phyloP scores from a whole-genome alignment of 2,329 filamentous ascomycete genomes.

The Nothopassalora personata region DNA sequence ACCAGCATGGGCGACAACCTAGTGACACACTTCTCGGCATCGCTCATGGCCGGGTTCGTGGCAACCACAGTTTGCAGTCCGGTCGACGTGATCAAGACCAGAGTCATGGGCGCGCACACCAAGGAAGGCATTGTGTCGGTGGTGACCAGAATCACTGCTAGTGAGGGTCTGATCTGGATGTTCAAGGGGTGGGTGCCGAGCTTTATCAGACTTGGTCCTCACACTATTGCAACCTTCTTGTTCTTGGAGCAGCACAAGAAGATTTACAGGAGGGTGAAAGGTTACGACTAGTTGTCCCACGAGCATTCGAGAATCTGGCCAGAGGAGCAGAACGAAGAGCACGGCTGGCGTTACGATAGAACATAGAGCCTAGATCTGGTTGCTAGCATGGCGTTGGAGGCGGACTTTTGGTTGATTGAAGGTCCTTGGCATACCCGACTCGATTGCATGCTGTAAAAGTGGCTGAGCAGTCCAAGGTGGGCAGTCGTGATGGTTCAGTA shows the following conservation, averaged over 20 bases:
- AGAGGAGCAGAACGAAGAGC: neutral
- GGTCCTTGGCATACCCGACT: neutral
- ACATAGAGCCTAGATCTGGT: neutral
- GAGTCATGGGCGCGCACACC: conserved; percentile 67
- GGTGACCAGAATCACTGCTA: conserved; percentile 60
- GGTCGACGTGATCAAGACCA: conserved; percentile 84
- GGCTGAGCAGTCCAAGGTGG: neutral
- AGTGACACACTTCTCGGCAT: conserved; percentile 73
- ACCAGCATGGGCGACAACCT: conserved; percentile 63
- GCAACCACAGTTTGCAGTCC: conserved; percentile 81
- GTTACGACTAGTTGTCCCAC: conserved; percentile 6
- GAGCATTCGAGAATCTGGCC: neutral
- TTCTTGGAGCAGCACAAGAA: conserved; percentile 85
- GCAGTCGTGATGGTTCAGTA: neutral
- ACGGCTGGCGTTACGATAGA: neutral
- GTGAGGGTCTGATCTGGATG: conserved; percentile 74
- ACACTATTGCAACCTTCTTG: conserved; percentile 82
- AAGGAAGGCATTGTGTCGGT: conserved; percentile 52
- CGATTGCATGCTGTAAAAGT: neutral
- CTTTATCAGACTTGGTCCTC: conserved; percentile 61
- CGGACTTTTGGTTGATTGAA: neutral
- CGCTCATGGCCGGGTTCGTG: conserved; percentile 72
- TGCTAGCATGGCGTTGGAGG: conserved; percentile 6
- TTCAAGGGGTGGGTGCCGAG: conserved; percentile 88
- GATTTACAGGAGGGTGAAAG: conserved; percentile 52